phyloP scores from a whole-genome alignment of 345 rosid genomes.

The Rhodomyrtus tomentosa region DNA sequence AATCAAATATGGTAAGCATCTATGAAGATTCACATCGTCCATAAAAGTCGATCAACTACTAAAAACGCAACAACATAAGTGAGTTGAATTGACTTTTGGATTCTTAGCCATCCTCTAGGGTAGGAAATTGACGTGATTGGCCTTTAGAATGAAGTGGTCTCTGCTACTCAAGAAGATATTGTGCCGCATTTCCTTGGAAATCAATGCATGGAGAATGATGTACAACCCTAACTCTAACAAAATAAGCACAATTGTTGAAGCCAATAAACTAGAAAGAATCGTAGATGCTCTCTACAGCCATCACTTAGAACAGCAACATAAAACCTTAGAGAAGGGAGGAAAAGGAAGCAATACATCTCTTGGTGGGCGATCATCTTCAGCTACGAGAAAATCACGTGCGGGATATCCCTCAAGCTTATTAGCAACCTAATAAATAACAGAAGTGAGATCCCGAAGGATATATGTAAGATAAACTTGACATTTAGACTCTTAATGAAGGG shows the following conservation, averaged over 20 bases:
- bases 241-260: no score
- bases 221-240: no score
- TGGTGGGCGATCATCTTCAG: slow-evolving; percentile 84
- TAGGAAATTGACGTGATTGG: not conserved
- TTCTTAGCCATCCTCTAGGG: not conserved
- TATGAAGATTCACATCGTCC: not conserved
- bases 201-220: no score
- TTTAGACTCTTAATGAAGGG: no score
- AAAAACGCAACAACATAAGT: not conserved
- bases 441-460: not conserved
- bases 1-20: not conserved
- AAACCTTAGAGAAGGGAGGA: no score
- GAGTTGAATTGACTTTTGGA: not conserved
- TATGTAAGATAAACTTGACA: not conserved
- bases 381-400: slow-evolving; percentile 70
- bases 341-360: slow-evolving; percentile 12
- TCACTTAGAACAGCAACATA: no score
- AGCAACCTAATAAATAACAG: slow-evolving; percentile 40
- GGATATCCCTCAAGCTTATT: slow-evolving; percentile 58
- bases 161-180: not conserved
- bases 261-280: no score
- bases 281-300: no score
- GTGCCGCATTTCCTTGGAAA: no score
- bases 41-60: no score
- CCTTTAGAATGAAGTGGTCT: not conserved